Evolutionary conservation across 202 grass and related monocot genomes (phyloP), one percentile per base, ranked within the genome.

Genomic region (Panicum hallii): DNA sequence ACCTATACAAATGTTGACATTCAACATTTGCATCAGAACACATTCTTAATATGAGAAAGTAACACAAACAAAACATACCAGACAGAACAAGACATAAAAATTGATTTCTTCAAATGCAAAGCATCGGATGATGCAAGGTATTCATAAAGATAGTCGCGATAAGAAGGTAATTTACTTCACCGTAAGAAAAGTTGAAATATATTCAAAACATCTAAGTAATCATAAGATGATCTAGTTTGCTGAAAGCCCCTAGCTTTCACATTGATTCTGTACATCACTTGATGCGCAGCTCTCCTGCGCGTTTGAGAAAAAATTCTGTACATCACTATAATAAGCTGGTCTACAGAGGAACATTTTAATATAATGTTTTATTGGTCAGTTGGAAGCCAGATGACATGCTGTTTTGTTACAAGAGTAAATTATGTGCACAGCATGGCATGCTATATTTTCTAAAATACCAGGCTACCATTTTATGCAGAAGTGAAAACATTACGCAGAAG

Each of bases 1-100:
- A 99, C 88, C 96, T 99, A 63, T 78, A 62, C 46, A 63, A 54
- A 75, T 75, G 55, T 70, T 70, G 46, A 80, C 69, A 87, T 84
- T 20, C 38, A 79, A 83, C n/a, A n/a, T n/a, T n/a, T n/a, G 13
- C 15, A 53, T 87, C 16, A 83, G 34, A 64, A 22, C 1, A 1
- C 32, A 62, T 68, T 65, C 32, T 50, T 82, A 49, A 82, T 50
- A 74, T 19, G 3, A 82, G 20, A 71, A 78, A 52, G 36, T 77
- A 63, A 71, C 46, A 12, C 28, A 47, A 42, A 84, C 5, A 26
- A 65, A 74, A 78, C 32, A 77, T 20, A 75, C 20, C 50, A 75
- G 32, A 70, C 26, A 48, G 7, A 85, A 17, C 1, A 62, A 26
- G 11, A 42, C 5, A 44, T 14, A 9, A 8, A 67, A 63, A 6